These are phyloP conservation scores for Spathaspora girioi DNA, from an alignment of 805 yeast genomes.

Conservation along the genomic window DNA sequence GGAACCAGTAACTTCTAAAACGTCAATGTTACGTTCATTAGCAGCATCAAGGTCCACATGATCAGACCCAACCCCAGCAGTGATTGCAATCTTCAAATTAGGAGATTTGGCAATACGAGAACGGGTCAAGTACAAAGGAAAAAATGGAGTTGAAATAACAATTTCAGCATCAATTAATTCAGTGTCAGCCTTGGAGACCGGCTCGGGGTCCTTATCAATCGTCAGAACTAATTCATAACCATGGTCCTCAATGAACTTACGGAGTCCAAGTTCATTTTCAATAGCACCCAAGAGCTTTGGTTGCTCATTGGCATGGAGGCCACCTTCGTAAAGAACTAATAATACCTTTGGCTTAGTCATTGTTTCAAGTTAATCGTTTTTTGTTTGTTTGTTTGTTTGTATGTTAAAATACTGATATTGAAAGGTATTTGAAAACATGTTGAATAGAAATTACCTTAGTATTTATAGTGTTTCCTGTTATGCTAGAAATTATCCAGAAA, in stretches of 20 bases:
- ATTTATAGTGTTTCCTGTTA: neutral
- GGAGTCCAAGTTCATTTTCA: slow-evolving; percentile 73
- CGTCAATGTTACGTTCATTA: slow-evolving; percentile 59
- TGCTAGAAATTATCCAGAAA: neutral
- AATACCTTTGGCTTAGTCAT: slow-evolving; percentile 40
- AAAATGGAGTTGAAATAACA: slow-evolving; percentile 79
- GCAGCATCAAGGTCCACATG: slow-evolving; percentile 73
- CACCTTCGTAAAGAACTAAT: slow-evolving; percentile 57
- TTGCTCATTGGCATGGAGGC: slow-evolving; percentile 56
- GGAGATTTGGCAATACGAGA: slow-evolving; percentile 68
- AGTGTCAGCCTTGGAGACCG: slow-evolving; percentile 54
- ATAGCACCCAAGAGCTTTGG: slow-evolving; percentile 62
- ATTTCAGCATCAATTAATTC: slow-evolving; percentile 70
- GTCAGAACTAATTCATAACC: slow-evolving; percentile 71
- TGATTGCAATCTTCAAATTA: slow-evolving; percentile 64
- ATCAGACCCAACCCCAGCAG: slow-evolving; percentile 86
- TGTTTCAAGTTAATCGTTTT: neutral
- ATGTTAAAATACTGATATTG: neutral
- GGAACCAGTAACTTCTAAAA: slow-evolving; percentile 79
- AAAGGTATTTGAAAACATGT: neutral
- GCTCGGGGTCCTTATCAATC: slow-evolving; percentile 62
- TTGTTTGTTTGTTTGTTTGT: neutral
- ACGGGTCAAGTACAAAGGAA: slow-evolving; percentile 69
- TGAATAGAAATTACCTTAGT: no score
- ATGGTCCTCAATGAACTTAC: slow-evolving; percentile 56